These are phyloP conservation scores for Plectosphaerella cucumerina DNA, from an alignment of 2,329 filamentous ascomycete genomes.

Conservation along the genomic window DNA sequence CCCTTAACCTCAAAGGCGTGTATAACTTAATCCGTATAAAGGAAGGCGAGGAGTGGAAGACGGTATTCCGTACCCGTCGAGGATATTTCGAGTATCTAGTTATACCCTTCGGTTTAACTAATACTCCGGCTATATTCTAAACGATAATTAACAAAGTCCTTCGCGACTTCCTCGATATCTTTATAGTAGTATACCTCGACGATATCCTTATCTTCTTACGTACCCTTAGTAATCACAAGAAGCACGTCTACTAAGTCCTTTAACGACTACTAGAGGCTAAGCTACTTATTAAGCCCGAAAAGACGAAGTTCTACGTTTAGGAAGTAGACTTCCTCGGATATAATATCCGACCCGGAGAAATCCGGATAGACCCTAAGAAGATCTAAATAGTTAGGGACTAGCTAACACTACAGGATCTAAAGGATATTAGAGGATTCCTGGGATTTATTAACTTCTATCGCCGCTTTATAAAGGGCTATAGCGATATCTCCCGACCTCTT, in stretches of 20 bases:
- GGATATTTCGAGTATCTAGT: too few species aligned
- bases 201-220: neutral
- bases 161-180: neutral
- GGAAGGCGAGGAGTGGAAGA: too few species aligned
- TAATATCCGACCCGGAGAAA: neutral
- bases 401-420: neutral
- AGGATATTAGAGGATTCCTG: neutral
- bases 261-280: neutral
- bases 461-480: neutral
- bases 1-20: neutral
- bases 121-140: too few species aligned
- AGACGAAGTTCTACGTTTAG: too few species aligned
- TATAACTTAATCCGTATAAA: conserved; percentile 17
- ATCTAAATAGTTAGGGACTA: neutral
- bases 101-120: too few species aligned
- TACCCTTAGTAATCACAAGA: neutral
- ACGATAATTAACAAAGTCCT: too few species aligned
- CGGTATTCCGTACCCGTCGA: too few species aligned
- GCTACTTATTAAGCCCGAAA: neutral
- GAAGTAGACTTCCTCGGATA: too few species aligned
- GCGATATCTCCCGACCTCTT: neutral
- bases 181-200: neutral
- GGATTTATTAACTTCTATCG: conserved; percentile 1
- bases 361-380: neutral
- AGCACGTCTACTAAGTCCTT: neutral